A percentile compares a stretch with the other conserved stretches of the same genome.
These are phyloP conservation scores for Diaporthe sp. DNA, from an alignment of 2,329 filamentous ascomycete species.

Conservation along the genomic window DNA sequence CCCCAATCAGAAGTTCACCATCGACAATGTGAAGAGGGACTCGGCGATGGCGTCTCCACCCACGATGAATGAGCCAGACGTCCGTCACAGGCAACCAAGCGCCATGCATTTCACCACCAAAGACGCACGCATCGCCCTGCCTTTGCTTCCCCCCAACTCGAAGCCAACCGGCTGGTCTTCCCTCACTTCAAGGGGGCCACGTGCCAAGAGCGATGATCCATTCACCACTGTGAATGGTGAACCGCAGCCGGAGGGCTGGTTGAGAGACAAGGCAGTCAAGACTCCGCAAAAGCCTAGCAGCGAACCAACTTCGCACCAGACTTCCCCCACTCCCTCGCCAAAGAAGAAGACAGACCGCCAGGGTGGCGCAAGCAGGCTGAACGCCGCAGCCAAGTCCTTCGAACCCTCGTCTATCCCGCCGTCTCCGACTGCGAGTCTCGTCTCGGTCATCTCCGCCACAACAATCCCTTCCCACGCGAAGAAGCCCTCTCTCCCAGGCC, in stretches of 20 bases:
- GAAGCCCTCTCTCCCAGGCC: slow-evolving; percentile 32
- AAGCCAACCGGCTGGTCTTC: slow-evolving; percentile 24
- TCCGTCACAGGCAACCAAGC: neutral
- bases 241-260: neutral
- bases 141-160: slow-evolving; percentile 22
- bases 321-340: slow-evolving; percentile 35
- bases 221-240: slow-evolving; percentile 2
- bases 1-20: slow-evolving; percentile 37
- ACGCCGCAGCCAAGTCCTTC: slow-evolving; percentile 44
- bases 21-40: slow-evolving; percentile 36
- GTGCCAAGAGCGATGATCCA: slow-evolving; percentile 27
- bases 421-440: slow-evolving; percentile 2
- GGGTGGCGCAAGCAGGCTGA: slow-evolving; percentile 31
- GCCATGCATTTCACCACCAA: neutral
- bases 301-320: neutral
- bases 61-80: neutral
- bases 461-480: slow-evolving; percentile 21
- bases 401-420: slow-evolving; percentile 29
- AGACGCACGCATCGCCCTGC: slow-evolving; percentile 33
- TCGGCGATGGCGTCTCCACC: neutral
- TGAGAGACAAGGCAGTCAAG: slow-evolving; percentile 25
- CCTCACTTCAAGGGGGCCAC: neutral
- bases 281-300: slow-evolving; percentile 25
- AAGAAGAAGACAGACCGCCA: slow-evolving; percentile 8
- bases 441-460: neutral